These are phyloP conservation scores for Pyrenophora teres DNA, from an alignment of 2,329 filamentous ascomycete genomes.

Conservation along the genomic window DNA sequence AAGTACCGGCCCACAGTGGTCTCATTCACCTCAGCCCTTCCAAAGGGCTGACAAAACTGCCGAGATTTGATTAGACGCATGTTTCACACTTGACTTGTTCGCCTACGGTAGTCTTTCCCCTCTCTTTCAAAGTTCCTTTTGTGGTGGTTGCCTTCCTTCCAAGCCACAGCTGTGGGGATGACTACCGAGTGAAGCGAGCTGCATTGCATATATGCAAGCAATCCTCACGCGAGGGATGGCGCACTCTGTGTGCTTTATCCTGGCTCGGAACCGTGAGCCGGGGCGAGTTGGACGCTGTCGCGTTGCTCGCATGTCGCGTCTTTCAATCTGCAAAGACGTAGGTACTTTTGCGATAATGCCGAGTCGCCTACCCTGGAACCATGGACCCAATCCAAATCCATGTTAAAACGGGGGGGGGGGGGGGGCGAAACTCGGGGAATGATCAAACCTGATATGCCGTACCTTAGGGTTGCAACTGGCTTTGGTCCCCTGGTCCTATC, in stretches of 20 bases:
- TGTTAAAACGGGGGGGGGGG: too few species aligned
- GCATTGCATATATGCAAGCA: background rate
- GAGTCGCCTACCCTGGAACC: background rate
- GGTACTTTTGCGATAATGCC: background rate
- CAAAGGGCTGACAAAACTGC: background rate
- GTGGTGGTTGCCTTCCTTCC: background rate
- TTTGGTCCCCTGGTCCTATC: too few species aligned
- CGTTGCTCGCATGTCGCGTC: background rate
- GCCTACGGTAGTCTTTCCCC: background rate
- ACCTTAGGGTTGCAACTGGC: too few species aligned
- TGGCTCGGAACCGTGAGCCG: background rate
- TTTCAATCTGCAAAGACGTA: too few species aligned
- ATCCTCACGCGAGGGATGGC: background rate
- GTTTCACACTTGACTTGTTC: background rate
- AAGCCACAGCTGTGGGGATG: background rate
- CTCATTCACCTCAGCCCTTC: background rate
- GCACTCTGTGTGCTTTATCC: background rate
- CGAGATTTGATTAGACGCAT: background rate
- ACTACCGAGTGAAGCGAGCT: background rate
- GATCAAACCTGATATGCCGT: too few species aligned
- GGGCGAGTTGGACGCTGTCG: background rate
- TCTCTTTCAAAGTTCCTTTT: background rate
- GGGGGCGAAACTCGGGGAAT: too few species aligned
- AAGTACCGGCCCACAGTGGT: background rate
- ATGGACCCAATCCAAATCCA: background rate